These are phyloP conservation scores for Boletus rufocinnamomeus DNA, from an alignment of 768 basidiomycete genomes.

Conservation along the genomic window DNA sequence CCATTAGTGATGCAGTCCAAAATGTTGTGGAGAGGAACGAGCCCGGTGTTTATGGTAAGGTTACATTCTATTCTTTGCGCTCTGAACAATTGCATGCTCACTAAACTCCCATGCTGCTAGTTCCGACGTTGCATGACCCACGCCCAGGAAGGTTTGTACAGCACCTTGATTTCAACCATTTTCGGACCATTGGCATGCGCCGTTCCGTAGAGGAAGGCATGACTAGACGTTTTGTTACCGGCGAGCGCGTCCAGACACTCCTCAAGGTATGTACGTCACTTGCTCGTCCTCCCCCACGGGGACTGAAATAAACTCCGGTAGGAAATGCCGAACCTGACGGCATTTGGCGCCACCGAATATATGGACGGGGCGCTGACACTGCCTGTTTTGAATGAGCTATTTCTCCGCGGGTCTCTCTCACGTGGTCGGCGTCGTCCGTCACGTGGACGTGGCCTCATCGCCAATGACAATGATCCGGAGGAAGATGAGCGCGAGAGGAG, in stretches of 20 bases:
- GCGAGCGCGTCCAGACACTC: constrained; percentile 75
- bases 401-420: constrained; percentile 80
- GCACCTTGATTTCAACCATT: constrained; percentile 93
- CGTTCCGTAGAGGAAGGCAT: constrained; percentile 90
- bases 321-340: constrained; percentile 85
- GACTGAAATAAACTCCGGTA: constrained; percentile 33
- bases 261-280: constrained; percentile 57
- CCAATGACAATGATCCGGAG: constrained; percentile 60
- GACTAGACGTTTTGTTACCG: constrained; percentile 90
- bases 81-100: constrained; percentile 6
- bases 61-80: neutral
- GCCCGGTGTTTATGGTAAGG: constrained; percentile 73
- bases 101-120: constrained; percentile 35
- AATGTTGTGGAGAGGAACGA: constrained; percentile 62
- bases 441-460: constrained; percentile 57
- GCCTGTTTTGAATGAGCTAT: constrained; percentile 83
- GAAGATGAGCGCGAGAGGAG: constrained; percentile 78
- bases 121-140: constrained; percentile 69
- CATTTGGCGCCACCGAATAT: constrained; percentile 97
- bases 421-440: constrained; percentile 67
- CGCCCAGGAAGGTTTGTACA: constrained; percentile 79
- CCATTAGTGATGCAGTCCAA: constrained; percentile 78
- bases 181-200: constrained; percentile 95
- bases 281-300: constrained; percentile 7
- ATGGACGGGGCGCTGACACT: constrained; percentile 93